Base-by-base conservation (phyloP, 192 early-diverging fungal species). In the Mortierella claussenii region DNA sequence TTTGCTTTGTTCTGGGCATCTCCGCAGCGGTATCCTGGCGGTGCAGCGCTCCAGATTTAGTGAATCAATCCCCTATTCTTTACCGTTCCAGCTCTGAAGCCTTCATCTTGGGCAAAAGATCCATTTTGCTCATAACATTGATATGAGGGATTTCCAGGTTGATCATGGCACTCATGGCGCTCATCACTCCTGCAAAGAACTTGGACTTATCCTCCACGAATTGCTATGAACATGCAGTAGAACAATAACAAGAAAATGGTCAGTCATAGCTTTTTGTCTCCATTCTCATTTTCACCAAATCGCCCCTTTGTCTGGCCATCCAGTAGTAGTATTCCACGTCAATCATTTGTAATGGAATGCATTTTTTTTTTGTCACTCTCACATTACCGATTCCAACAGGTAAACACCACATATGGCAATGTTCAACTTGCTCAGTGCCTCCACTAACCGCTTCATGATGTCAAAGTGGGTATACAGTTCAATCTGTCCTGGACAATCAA, bases 391-490 rank as follows among this genome's bases (percentile, higher is more conserved):
- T 74, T 99, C 97, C 0, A 99, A 81, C 32, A 94, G 83, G 74
- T 98, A 99, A 3, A 99, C 93, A 6, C 96, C 96, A 65, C 95
- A 96, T 11, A 98, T 93, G 2, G 86, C 71, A 81, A 98, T 94
- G 67, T 90, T 90, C 79, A 89, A 78, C 34, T 89, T 82, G 46
- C 82, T 82, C 44, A 98, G 65, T 15, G 79, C 71, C 37, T 88
- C 85, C 27, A 94, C 90, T 33, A 99, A 59, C 4, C 87, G 83
- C 59, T 90, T 87, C 93, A 99, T 99, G 58, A 98, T 94, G 27
- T 96, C 92, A 58, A 96, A 95, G 71, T 99, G 97, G 30, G 97
- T 98, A 80, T 99, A 99, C 17, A 99, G 86, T 81, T 99, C 97
- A 65, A 99, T 99, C 79, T 99, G 96, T 4, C 97, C 92, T 12